Percentiles rank a stretch among this genome's conserved stretches.
These are phyloP conservation scores for Colletotrichum tofieldiae DNA, from an alignment of 2,329 filamentous ascomycete species.

Conservation along the genomic window DNA sequence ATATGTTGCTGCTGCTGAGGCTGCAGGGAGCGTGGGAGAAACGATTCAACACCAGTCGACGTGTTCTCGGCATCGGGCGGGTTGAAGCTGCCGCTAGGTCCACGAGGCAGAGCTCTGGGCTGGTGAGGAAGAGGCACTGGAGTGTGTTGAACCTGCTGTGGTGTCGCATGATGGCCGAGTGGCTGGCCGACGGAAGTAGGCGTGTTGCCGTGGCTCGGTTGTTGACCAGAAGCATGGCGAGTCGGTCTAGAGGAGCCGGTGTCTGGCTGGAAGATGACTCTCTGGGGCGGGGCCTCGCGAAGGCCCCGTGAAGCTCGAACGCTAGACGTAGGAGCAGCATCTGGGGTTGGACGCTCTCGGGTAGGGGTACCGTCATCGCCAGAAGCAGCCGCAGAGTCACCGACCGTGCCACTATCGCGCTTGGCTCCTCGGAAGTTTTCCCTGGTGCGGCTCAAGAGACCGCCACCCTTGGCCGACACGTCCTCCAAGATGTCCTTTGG, in stretches of 20 bases:
- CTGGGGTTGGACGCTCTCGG: constrained; percentile 67
- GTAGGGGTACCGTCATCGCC: constrained; percentile 63
- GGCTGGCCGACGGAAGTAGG: constrained; percentile 45
- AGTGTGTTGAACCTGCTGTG: constrained; percentile 48
- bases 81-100: constrained; percentile 64
- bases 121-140: constrained; percentile 47
- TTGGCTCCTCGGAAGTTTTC: constrained; percentile 78
- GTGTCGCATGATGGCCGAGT: constrained; percentile 47
- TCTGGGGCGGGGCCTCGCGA: constrained; percentile 86
- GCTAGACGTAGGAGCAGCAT: constrained; percentile 65
- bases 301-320: constrained; percentile 76
- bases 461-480: constrained; percentile 87
- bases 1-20: constrained; percentile 76
- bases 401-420: constrained; percentile 54
- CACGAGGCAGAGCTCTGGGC: constrained; percentile 53
- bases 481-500: constrained; percentile 91
- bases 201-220: constrained; percentile 46
- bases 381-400: constrained; percentile 40
- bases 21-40: constrained; percentile 59
- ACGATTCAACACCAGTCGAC: constrained; percentile 73
- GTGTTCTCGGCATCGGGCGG: constrained; percentile 70
- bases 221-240: constrained; percentile 65
- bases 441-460: constrained; percentile 82
- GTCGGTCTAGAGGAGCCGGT: constrained; percentile 75
- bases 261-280: constrained; percentile 89